Evolutionary conservation across 2,329 filamentous ascomycete genomes (phyloP).

Genomic region (Trichoderma guizhouense): DNA sequence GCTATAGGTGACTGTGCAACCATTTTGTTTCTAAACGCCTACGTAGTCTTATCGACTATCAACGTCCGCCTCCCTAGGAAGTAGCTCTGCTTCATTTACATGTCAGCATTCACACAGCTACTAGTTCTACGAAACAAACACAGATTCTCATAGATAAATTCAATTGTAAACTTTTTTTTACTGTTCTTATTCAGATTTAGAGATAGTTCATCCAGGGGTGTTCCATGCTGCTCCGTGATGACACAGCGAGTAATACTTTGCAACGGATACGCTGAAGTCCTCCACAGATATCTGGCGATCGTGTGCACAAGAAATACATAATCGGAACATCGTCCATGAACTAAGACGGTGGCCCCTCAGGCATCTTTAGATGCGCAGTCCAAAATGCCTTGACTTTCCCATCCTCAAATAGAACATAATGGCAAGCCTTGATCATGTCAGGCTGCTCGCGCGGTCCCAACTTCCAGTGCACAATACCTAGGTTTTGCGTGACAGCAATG

Average conservation of each 20-base stretch:
- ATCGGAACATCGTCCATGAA: neutral
- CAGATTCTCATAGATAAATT: neutral
- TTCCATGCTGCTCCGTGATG: neutral
- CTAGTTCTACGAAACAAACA: neutral
- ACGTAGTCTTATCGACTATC: neutral
- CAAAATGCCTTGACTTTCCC: neutral
- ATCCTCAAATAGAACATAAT: neutral
- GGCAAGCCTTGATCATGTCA: neutral
- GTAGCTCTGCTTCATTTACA: neutral
- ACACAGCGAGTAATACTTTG: neutral
- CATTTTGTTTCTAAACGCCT: neutral
- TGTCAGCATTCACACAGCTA: neutral
- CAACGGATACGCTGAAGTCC: neutral
- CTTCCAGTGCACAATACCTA: neutral
- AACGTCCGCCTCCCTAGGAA: neutral
- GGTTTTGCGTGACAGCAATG: neutral
- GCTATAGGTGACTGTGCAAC: neutral
- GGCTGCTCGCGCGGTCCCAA: neutral
- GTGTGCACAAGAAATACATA: neutral
- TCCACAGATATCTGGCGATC: neutral
- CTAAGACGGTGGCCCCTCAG: neutral
- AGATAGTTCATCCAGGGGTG: neutral
- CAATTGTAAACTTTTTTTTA: neutral
- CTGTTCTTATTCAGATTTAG: neutral
- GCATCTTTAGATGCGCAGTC: neutral